Conservation (phyloP, 768 basidiomycete species). For the Hypholoma sublateritium region DNA sequence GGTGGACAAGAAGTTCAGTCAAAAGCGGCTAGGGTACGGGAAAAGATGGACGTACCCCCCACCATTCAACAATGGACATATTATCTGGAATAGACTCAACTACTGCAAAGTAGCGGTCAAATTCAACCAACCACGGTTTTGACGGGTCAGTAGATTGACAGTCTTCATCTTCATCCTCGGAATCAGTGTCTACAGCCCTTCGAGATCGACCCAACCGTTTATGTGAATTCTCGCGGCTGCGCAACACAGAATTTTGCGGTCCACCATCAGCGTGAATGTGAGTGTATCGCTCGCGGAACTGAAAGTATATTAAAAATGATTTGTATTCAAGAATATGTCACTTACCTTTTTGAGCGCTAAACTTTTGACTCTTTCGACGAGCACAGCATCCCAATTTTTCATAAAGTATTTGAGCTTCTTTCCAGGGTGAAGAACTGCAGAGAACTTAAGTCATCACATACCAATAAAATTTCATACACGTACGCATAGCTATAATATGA, state of each 20-base stretch:
- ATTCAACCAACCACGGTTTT: background rate
- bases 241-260: too few species aligned
- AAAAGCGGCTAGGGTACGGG: background rate
- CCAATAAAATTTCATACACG: background rate
- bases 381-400: too few species aligned
- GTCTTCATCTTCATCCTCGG: too few species aligned
- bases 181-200: too few species aligned
- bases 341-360: too few species aligned
- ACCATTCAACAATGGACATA: background rate
- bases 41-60: background rate
- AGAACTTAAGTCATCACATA: background rate
- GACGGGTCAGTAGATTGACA: background rate
- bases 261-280: too few species aligned
- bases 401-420: constrained; percentile 3
- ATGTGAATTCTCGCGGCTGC: too few species aligned
- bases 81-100: background rate
- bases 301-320: too few species aligned
- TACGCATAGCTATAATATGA: constrained; percentile 24
- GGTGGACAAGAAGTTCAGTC: background rate
- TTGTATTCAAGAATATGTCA: too few species aligned
- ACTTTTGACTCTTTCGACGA: too few species aligned
- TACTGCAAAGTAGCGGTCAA: background rate
- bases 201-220: too few species aligned
- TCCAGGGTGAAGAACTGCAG: background rate
- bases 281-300: too few species aligned